Conservation (phyloP, 2,329 filamentous ascomycete genomes). For the Pyrenochaeta sp. region DNA sequence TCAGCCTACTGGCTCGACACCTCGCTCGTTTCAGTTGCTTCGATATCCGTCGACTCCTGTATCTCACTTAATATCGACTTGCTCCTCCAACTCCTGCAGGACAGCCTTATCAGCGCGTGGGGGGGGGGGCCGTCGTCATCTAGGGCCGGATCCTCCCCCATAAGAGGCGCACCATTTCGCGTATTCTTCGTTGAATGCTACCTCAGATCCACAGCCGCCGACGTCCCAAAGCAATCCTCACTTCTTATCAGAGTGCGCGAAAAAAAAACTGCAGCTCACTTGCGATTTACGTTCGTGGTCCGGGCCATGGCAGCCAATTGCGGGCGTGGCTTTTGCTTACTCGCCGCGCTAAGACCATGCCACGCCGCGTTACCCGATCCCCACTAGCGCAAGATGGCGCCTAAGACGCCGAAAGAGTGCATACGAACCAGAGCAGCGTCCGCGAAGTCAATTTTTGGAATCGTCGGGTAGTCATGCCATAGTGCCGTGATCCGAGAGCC, state of each 20-base stretch:
- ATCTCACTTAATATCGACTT: background rate
- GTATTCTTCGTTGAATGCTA: slow-evolving; percentile 3
- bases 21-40: slow-evolving; percentile 24
- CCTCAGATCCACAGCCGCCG: slow-evolving; percentile 9
- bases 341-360: background rate
- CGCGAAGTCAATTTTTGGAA: background rate
- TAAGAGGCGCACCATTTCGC: slow-evolving; percentile 19
- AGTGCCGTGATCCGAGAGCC: slow-evolving; percentile 1
- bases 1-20: slow-evolving; percentile 16
- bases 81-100: slow-evolving; percentile 4
- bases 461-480: background rate
- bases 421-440: background rate
- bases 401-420: background rate
- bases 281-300: background rate
- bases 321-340: slow-evolving; percentile 3
- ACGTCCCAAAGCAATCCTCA: background rate
- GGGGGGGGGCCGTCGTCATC: slow-evolving; percentile 8
- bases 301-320: slow-evolving; percentile 2
- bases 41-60: slow-evolving; percentile 6
- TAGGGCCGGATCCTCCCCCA: slow-evolving; percentile 8
- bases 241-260: background rate
- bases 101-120: slow-evolving; percentile 27
- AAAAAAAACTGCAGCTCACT: background rate
- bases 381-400: background rate
- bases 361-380: background rate